Conservation (phyloP, 2,329 filamentous ascomycete species). For the Dothideomycetidae sp. region DNA sequence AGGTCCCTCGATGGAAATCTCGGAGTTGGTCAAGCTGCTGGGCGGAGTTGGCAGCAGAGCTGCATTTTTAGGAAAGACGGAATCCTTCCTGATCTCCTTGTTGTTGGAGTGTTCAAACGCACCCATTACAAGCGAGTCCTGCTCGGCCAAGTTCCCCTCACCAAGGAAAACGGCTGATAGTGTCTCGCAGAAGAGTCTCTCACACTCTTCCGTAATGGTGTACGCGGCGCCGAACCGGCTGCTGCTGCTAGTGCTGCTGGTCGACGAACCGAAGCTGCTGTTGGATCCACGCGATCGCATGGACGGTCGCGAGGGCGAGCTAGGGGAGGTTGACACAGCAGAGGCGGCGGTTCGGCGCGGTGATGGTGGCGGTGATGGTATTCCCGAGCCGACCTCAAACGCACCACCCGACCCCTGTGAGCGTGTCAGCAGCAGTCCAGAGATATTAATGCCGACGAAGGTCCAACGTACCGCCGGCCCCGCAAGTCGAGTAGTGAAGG, state of each 20-base stretch:
- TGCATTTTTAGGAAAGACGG: conserved; percentile 6
- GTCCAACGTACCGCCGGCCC: conserved; percentile 42
- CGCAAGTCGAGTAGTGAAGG: conserved; percentile 92
- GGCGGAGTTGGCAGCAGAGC: conserved; percentile 4
- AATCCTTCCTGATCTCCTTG: conserved; percentile 18
- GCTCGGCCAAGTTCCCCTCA: conserved; percentile 68
- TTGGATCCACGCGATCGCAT: conserved; percentile 2
- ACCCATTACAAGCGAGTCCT: conserved; percentile 81
- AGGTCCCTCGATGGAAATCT: conserved; percentile 1
- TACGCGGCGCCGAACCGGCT: conserved; percentile 80
- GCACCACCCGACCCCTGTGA: conserved; percentile 72
- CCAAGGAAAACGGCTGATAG: conserved; percentile 87
- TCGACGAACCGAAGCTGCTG: conserved; percentile 20
- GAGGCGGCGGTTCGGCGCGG: conserved; percentile 37
- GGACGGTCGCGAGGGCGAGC: neutral
- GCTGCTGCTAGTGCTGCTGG: conserved; percentile 14
- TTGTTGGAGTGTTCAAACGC: conserved; percentile 34
- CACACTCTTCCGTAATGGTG: conserved; percentile 98
- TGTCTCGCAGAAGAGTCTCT: conserved; percentile 98
- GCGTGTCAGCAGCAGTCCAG: conserved; percentile 9
- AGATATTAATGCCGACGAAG: neutral
- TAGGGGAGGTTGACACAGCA: conserved; percentile 10
- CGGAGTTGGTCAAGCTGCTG: conserved; percentile 3
- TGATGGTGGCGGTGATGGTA: conserved; percentile 73
- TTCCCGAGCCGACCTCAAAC: conserved; percentile 83